Conservation (phyloP, 2,329 filamentous ascomycete genomes). For the Exophiala spinifera region DNA sequence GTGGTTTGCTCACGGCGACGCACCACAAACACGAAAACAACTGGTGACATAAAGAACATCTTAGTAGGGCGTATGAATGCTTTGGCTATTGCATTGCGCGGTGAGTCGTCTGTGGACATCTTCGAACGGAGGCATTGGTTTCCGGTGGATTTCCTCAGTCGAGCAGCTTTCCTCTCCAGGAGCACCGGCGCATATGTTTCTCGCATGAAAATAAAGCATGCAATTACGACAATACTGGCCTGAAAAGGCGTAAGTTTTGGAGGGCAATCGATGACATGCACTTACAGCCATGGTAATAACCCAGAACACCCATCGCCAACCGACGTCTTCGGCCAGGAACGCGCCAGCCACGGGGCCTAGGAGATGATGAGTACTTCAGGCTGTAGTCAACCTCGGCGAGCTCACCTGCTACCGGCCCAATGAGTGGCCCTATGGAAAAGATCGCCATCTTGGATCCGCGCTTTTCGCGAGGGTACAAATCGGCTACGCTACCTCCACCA, state of each 20-base stretch:
- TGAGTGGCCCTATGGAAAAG: conserved; percentile 24
- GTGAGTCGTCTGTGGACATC: neutral
- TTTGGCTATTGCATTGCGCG: conserved; percentile 1
- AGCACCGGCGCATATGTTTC: conserved; percentile 63
- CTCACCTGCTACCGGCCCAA: conserved; percentile 44
- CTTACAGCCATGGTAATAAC: conserved; percentile 67
- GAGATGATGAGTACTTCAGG: neutral
- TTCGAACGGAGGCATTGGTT: conserved; percentile 42
- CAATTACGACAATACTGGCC: conserved; percentile 51
- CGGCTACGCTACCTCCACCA: conserved; percentile 41
- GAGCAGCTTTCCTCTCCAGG: conserved; percentile 53
- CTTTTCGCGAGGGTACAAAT: conserved; percentile 24
- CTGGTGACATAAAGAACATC: conserved; percentile 54
- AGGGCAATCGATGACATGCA: conserved; percentile 46
- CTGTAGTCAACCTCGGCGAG: no score
- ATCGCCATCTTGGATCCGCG: conserved; percentile 26
- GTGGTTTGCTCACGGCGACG: conserved; percentile 28
- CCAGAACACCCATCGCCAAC: conserved; percentile 39
- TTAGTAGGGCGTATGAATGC: conserved; percentile 52
- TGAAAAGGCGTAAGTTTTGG: neutral
- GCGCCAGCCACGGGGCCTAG: conserved; percentile 59
- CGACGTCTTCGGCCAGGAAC: conserved; percentile 51
- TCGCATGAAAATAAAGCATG: conserved; percentile 52
- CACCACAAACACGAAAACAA: conserved; percentile 49
- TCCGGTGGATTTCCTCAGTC: conserved; percentile 34